These are phyloP conservation scores for Exophiala oligosperma DNA, from an alignment of 2,329 filamentous ascomycete species.

Conservation along the genomic window DNA sequence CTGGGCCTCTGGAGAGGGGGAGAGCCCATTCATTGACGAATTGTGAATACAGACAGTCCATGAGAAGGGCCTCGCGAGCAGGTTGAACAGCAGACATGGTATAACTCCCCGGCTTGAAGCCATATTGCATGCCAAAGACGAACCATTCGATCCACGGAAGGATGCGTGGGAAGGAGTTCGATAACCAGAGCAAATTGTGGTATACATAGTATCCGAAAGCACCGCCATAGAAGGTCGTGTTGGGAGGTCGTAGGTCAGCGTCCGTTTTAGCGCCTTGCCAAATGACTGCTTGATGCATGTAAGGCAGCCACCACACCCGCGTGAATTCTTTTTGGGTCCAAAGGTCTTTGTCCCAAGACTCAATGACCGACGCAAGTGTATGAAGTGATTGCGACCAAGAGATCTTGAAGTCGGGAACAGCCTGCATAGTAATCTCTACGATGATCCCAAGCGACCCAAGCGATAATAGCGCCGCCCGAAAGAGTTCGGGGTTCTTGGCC, in stretches of 20 bases:
- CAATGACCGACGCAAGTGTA: constrained; percentile 66
- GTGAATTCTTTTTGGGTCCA: constrained; percentile 89
- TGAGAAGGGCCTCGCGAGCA: constrained; percentile 76
- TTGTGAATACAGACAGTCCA: constrained; percentile 98
- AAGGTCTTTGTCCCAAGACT: constrained; percentile 69
- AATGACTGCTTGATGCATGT: constrained; percentile 80
- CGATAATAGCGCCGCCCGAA: constrained; percentile 82
- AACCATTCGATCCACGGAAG: constrained; percentile 93
- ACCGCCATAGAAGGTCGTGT: constrained; percentile 76
- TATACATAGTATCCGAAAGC: constrained; percentile 84
- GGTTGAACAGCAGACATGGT: constrained; percentile 75
- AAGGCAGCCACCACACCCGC: constrained; percentile 96
- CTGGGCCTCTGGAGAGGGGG: constrained; percentile 79
- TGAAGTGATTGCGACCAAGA: constrained; percentile 82
- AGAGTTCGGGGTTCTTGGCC: constrained; percentile 72
- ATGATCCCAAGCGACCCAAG: constrained; percentile 90
- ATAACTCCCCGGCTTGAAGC: constrained; percentile 68
- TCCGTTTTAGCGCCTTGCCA: constrained; percentile 84
- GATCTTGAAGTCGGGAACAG: constrained; percentile 78
- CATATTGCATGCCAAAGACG: constrained; percentile 96
- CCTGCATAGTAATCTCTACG: constrained; percentile 81
- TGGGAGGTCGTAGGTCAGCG: constrained; percentile 59
- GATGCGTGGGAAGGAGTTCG: constrained; percentile 74
- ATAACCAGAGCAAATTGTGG: constrained; percentile 81
- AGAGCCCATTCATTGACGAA: constrained; percentile 98